Base-by-base conservation (phyloP, 805 yeast species). In the Starmerella apis region DNA sequence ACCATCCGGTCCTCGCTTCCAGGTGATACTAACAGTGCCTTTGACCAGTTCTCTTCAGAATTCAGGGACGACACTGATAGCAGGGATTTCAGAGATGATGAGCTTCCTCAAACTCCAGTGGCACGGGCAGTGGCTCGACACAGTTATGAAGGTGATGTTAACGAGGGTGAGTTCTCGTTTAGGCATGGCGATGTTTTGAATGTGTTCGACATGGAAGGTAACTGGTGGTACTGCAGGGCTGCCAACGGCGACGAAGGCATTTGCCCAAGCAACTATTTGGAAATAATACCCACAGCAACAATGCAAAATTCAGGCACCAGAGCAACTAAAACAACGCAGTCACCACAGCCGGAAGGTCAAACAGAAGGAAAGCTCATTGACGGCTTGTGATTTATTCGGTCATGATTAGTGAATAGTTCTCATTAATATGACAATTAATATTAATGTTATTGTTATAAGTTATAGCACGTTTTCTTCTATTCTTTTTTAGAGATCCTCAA, bases 151-250 rank as follows among this genome's bases (percentile, higher is more conserved):
- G 96, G 96, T 6, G 86, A 83, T 60, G 92, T 90, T 1, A 94
- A 83, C 51, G 98, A 90, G 65, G 86, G 83, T 62, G 98, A 90
- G 68, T 77, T 90, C 22, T 83, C 95, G 4, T 92, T 90, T 62
- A 79, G 75, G 56, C 86, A 88, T 65, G 96, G 92, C 49, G 97
- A 90, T 66, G 70, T 86, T n/a, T 74, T 90, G 65, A 86, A 81
- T 61, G 94, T 90, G 30, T 86, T 86, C 58, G 96, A 90, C 62
- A 86, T 86, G 50, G 84, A 84, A 57, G 96, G 96, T 42, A 81
- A 94, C 68, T 90, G 98, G 98, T 90, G 97, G 97, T 95, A 87
- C 68, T 96, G 95, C 36, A 79, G 83, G 65, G 78, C 88, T 62
- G 74, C 82, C 8, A 83, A 79, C 58, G 98, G 98, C 30, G 92